Evolutionary conservation across 805 yeast genomes (phyloP), one percentile per base, ranked within the genome.

Genomic region (Saccharomycopsis amapae): DNA sequence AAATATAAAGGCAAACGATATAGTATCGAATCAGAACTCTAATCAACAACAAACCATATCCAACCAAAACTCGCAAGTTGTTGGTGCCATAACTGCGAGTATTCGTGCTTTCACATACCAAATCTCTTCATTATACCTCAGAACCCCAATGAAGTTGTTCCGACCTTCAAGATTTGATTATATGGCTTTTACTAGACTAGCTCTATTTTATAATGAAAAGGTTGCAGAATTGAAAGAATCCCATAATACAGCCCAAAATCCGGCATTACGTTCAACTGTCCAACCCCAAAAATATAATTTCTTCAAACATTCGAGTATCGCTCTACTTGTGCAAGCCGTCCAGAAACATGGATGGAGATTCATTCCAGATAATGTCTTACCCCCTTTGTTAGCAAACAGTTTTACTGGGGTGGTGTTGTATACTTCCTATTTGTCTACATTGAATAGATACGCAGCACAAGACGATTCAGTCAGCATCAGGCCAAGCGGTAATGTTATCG

Each of bases 121-220:
- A 62, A 53, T 87, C 31, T 81, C 87, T 38, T 68, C 88, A 1
- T 66, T 90, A 25, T 90, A 89, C 59, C 62, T 88, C 37, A 71
- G 97, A 47, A 85, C 94, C 1, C 80, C 80, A 1, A 83, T 87
- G 37, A 89, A 90, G 65, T 69, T 89, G 19, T 90, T 90, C 61
- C 69, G 95, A 30, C 97, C 97, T 1, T 80, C 95, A 3, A 66
- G 97, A 34, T 85, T 90, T 50, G 97, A 90, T 61, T 87, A 85
- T 56, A 66, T 86, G 58, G 85, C 85, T 5, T 75, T 79, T 45
- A 76, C 82, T 1, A 64, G 88, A 42, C 75, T 75, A 5, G 57
- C 42, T 10, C 26, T 49, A 18, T 32, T 31, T 32, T 30, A 49
- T 17, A 34, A 30, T 9, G 46, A 44, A 15, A 39, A 44, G 25